Conservation (phyloP, 2,329 filamentous ascomycete species). For the Clarireedia monteithiana region DNA sequence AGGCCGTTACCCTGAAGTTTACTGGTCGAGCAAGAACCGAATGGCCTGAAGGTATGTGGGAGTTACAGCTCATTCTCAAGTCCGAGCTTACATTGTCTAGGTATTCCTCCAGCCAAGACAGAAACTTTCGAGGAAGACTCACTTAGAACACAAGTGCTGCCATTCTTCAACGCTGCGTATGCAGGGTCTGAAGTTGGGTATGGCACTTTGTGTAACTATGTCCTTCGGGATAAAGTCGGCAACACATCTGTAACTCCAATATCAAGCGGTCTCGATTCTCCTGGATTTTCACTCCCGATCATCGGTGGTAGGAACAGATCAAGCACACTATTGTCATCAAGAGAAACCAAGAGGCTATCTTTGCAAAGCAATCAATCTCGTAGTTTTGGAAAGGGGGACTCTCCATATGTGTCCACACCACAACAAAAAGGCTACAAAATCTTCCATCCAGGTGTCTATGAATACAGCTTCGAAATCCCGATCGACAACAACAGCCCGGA, state of each 20-base stretch:
- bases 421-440: slow-evolving; percentile 61
- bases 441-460: slow-evolving; percentile 43
- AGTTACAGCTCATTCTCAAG: neutral
- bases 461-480: slow-evolving; percentile 66
- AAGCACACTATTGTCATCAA: slow-evolving; percentile 19
- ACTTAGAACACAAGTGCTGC: slow-evolving; percentile 80
- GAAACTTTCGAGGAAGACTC: slow-evolving; percentile 79
- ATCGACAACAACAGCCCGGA: slow-evolving; percentile 71
- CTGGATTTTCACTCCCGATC: slow-evolving; percentile 20
- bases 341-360: slow-evolving; percentile 48
- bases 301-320: slow-evolving; percentile 21
- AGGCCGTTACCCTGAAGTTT: slow-evolving; percentile 81
- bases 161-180: slow-evolving; percentile 79
- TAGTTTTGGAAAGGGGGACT: slow-evolving; percentile 60
- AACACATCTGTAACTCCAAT: slow-evolving; percentile 24
- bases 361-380: slow-evolving; percentile 57
- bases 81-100: slow-evolving; percentile 30
- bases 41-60: slow-evolving; percentile 82
- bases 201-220: slow-evolving; percentile 55
- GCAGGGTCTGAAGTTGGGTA: slow-evolving; percentile 50
- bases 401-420: slow-evolving; percentile 43
- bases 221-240: slow-evolving; percentile 26
- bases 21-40: slow-evolving; percentile 80
- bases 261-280: slow-evolving; percentile 8
- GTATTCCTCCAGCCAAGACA: slow-evolving; percentile 79